Base-by-base conservation (phyloP, 768 basidiomycete species). In the Suillus sp. region DNA sequence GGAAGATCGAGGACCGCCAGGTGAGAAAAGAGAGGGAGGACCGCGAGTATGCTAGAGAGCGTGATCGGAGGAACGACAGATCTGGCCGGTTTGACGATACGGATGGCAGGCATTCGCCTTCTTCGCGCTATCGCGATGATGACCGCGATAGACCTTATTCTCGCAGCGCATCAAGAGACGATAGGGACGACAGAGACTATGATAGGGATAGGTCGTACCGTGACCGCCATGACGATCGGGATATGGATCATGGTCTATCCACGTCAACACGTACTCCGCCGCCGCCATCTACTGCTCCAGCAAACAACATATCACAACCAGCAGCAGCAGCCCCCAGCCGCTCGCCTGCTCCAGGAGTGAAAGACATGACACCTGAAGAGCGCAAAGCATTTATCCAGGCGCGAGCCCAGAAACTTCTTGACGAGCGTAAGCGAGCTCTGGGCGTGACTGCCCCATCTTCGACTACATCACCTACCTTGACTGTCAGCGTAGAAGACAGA, bases 321-420 rank as follows among this genome's bases (percentile, higher is more conserved):
- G 77, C 85, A 8, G 13, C 25, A 50, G 8, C 43, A 3, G 77
- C 83, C 3, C 81, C 86, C 0, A 71, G 82, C 4, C 79, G 87
- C 1, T 85, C 90, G 11, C 86, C 90, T 53, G 79, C 85, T 0
- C 83, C 86, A 7, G 80, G 78, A n/a, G 71, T 75, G 22, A 93
- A 90, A 77, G 78, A 84, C 60, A 95, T 98, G 93, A 89, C 93
- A 0, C 79, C 89, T 0, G 95, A 89, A 65, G 92, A 98, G 70
- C 87, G 94, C 4, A 79, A 84, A 48, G 94, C 91, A 0, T 93
- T 81, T 72, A 85, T 90, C 64, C 85, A 86, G 18, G 88, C 86
- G 0, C 87, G 96, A 71, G 96, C 94, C 1, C 87, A 90, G 69
- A 83, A 88, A 16, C 86, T 91, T 45, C 86, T 97, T 22, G 86